phyloP scores from a whole-genome alignment of 2,329 filamentous ascomycete species.

The Microdochium trichocladiopsis region DNA sequence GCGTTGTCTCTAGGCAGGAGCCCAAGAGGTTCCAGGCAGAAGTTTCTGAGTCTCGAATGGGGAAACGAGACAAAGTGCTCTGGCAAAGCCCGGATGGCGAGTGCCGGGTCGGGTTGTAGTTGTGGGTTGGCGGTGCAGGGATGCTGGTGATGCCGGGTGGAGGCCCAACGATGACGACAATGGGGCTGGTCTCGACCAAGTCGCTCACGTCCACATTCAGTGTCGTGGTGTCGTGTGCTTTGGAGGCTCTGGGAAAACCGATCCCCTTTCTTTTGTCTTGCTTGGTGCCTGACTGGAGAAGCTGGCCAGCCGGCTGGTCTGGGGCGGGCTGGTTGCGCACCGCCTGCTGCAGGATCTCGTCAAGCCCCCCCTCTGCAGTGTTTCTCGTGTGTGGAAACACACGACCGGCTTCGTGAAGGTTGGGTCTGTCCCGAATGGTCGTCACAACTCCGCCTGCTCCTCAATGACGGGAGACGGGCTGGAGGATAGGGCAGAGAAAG shows the following conservation, averaged over 20 bases:
- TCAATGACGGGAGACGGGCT: background rate
- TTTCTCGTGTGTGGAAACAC: background rate
- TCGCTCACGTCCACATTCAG: too few species aligned
- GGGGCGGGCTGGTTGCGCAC: background rate
- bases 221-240: background rate
- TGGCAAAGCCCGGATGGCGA: background rate
- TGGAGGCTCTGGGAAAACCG: background rate
- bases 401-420: background rate
- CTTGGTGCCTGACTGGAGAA: background rate
- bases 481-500: background rate
- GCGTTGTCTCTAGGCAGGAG: too few species aligned
- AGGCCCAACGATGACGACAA: background rate
- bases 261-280: background rate
- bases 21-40: too few species aligned
- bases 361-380: background rate
- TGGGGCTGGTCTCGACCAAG: background rate
- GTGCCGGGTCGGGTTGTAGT: background rate
- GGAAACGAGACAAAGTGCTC: too few species aligned
- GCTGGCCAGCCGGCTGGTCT: background rate
- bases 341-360: background rate
- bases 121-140: background rate
- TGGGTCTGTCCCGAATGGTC: background rate
- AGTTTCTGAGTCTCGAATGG: too few species aligned
- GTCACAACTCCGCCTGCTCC: background rate
- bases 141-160: background rate